Base-by-base conservation (phyloP, 768 basidiomycete species). In the Tulasnella sp. region DNA sequence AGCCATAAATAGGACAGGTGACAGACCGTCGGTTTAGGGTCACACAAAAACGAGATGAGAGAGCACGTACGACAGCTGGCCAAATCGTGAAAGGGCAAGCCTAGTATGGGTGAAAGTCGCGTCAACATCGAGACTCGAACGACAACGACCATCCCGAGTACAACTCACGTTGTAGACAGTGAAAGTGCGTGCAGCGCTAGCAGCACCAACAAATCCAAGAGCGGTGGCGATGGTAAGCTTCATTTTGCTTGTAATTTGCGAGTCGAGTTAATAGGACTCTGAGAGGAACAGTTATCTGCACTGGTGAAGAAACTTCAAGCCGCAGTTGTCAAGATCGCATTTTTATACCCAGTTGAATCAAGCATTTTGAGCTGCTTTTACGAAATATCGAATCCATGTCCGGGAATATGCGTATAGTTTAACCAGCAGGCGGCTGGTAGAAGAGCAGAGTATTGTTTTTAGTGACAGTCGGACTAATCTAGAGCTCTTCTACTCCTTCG, bases 21-120 rank as follows among this genome's bases (percentile, higher is more conserved):
- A 52, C n/a, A 34, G 67, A n/a, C 29, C 5, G 31, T 52, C 73
- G n/a, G 45, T 38, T 8, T 3, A 7, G n/a, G 12, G 5, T 37
- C 45, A 34, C n/a, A 31, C 25, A 11, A 4, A 67, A 74, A 15
- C 17, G n/a, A 5, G 19, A 19, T 9, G 49, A 15, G 14, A 12
- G 39, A n/a, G 17, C 17, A 52, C 73, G 25, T 40, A 74, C 73
- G 75, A 78, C 69, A 12, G 77, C 77, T 19, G 77, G 77, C 77
- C 77, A 78, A 34, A 78, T 78, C 12, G 77, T 77, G 72, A 77
- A 76, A 15, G 68, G 67, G 75, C 69, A 76, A 70, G 37, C 67
- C 39, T 34, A 67, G 29, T 34, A n/a, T n/a, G 29, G 5, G 31
- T 15, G 4, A 14, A 40, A 54, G 34, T 15, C 9, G 42, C 19